Evolutionary conservation across 495 filamentous ascomycete species (phyloP).

Genomic region (Extremus antarcticus): DNA sequence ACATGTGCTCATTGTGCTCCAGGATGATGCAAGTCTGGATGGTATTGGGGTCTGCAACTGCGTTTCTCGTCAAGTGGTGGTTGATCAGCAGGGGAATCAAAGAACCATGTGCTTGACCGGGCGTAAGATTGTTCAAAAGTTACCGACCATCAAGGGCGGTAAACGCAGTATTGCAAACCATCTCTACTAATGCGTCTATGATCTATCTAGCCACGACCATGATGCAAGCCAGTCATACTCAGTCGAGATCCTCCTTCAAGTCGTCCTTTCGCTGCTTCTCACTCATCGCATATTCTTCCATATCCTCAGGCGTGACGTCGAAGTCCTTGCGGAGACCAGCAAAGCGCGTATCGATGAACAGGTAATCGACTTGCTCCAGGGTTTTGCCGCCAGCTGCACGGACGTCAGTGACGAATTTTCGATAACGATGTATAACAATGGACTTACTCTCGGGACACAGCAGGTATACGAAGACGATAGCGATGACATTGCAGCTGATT

Average conservation of each 20-base stretch:
- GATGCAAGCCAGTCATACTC: too few species aligned
- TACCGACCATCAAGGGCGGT: too few species aligned
- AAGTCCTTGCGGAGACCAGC: constrained; percentile 17
- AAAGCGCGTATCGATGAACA: constrained; percentile 16
- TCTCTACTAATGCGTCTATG: not conserved
- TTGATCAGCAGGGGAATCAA: constrained; percentile 25
- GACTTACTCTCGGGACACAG: constrained; percentile 18
- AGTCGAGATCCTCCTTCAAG: constrained; percentile 1
- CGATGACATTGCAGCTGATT: constrained; percentile 17
- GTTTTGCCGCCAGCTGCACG: constrained; percentile 18
- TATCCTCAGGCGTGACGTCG: constrained; percentile 16
- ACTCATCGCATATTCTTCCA: constrained; percentile 11
- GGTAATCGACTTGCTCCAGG: constrained; percentile 21
- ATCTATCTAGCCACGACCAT: too few species aligned
- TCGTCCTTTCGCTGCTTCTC: not conserved
- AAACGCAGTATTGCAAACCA: too few species aligned
- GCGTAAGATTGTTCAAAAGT: too few species aligned
- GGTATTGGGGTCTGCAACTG: constrained; percentile 24
- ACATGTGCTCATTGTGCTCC: not conserved
- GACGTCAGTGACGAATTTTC: not conserved
- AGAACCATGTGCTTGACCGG: constrained; percentile 19
- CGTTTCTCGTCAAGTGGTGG: constrained; percentile 27
- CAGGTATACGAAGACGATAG: constrained; percentile 18
- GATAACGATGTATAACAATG: too few species aligned
- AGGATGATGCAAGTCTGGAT: constrained; percentile 31